Conservation (phyloP, 345 rosid species). For the Eucalyptus victrix region DNA sequence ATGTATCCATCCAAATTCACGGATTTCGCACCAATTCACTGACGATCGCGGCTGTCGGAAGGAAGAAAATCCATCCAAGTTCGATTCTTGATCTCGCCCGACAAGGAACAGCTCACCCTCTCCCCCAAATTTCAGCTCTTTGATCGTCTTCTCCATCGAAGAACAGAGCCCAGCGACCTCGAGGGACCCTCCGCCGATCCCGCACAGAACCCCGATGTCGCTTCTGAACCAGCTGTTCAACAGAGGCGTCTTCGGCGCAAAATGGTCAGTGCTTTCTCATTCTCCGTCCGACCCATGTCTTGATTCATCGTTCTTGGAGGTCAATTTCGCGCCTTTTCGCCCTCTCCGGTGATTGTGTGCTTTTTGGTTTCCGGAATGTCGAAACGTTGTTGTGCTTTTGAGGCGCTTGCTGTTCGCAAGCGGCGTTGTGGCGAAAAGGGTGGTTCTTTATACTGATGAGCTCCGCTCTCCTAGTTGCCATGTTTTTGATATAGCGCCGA, state of each 20-base stretch:
- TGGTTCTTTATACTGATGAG: not conserved
- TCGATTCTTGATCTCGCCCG: not conserved
- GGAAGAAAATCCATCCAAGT: not conserved
- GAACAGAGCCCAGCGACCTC: not conserved
- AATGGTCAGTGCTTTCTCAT: constrained; percentile 29
- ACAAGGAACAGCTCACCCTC: not conserved
- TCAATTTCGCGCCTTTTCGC: not conserved
- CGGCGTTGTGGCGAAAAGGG: not conserved
- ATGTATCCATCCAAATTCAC: not conserved
- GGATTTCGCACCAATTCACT: not conserved
- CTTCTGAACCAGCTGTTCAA: constrained; percentile 88
- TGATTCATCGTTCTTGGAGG: not conserved
- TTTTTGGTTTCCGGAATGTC: not conserved
- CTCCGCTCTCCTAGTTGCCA: not conserved
- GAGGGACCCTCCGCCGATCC: not conserved
- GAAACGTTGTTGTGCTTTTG: not conserved
- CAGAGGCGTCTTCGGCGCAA: constrained; percentile 80
- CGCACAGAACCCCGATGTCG: constrained; percentile 30
- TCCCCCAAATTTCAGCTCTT: not conserved
- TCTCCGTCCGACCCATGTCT: not conserved
- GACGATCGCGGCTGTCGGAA: not conserved
- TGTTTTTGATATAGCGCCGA: not conserved
- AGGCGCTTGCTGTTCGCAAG: not conserved
- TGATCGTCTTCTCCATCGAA: not conserved
- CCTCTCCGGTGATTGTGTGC: not conserved